Conservation (phyloP, 345 rosid genomes). For the Melaleuca quinquenervia region DNA sequence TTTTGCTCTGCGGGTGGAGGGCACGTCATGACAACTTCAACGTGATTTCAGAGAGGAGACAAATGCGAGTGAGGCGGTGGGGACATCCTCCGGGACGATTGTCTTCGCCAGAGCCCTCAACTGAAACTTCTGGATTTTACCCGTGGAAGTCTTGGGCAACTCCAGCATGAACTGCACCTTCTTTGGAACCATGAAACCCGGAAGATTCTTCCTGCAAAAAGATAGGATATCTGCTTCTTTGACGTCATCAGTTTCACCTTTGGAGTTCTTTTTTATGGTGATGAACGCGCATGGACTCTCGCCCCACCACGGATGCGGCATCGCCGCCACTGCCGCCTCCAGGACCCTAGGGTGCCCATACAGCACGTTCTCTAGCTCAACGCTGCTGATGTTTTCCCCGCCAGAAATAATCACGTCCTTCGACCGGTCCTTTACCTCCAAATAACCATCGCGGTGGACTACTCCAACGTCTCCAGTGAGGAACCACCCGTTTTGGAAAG, state of each 20-base stretch:
- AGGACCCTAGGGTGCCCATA: slow-evolving; percentile 28
- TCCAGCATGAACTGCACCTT: slow-evolving; percentile 27
- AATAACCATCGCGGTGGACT: slow-evolving; percentile 29
- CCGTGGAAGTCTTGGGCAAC: slow-evolving; percentile 43
- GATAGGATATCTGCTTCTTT: slow-evolving; percentile 25
- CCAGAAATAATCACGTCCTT: slow-evolving; percentile 56
- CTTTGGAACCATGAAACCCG: slow-evolving; percentile 44
- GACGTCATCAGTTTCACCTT: not conserved
- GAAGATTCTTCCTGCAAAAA: slow-evolving; percentile 31
- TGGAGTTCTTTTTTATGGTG: slow-evolving; percentile 4
- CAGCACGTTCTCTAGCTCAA: slow-evolving; percentile 39
- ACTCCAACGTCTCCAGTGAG: slow-evolving; percentile 32
- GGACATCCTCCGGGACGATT: not conserved
- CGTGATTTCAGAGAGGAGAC: not conserved
- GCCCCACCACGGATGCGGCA: slow-evolving; percentile 50
- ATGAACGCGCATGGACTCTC: slow-evolving; percentile 54
- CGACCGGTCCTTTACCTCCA: slow-evolving; percentile 33
- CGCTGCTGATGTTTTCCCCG: slow-evolving; percentile 59
- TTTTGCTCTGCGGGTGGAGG: no score
- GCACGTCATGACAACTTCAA: not conserved
- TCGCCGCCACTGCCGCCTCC: slow-evolving; percentile 51
- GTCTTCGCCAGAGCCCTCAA: slow-evolving; percentile 31
- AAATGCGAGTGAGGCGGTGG: not conserved
- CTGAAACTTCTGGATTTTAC: slow-evolving; percentile 37
- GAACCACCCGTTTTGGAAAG: slow-evolving; percentile 10